A percentile compares a stretch with the other conserved stretches of the same genome.
Evolutionary conservation across 108 stramenopile species (phyloP).

Genomic region (Fragilariopsis cylindrus): DNA sequence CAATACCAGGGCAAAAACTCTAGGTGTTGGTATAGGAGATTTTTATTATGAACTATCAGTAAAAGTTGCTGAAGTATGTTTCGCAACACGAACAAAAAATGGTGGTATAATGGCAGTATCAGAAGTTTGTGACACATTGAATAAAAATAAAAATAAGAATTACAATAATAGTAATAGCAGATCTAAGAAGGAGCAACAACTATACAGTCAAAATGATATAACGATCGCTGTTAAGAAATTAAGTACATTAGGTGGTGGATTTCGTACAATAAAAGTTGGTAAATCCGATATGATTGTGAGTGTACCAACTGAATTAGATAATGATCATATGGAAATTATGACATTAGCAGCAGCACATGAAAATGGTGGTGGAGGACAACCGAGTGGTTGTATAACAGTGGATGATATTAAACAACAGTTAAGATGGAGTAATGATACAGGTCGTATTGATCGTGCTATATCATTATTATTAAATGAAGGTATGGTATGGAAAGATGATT

Average conservation of each 20-base stretch:
- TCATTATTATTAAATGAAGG: constrained; percentile 72
- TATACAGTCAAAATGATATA: constrained; percentile 71
- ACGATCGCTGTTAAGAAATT: constrained; percentile 78
- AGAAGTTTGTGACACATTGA: constrained; percentile 72
- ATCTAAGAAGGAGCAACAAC: constrained; percentile 22
- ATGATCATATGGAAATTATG: constrained; percentile 87
- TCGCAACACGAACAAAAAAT: constrained; percentile 86
- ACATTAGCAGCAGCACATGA: constrained; percentile 51
- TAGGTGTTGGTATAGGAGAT: constrained; percentile 72
- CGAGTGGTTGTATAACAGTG: constrained; percentile 53
- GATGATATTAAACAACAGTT: constrained; percentile 47
- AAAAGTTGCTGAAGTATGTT: constrained; percentile 94
- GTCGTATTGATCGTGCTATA: constrained; percentile 67
- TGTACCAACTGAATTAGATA: constrained; percentile 84
- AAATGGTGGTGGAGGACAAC: constrained; percentile 22
- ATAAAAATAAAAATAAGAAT: constrained; percentile 39
- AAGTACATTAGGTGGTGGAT: constrained; percentile 77
- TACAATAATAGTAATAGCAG: constrained; percentile 26
- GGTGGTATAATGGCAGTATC: constrained; percentile 93
- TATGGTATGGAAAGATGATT: constrained; percentile 85
- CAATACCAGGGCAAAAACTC: constrained; percentile 19
- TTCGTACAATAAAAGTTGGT: constrained; percentile 76
- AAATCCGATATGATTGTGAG: constrained; percentile 73
- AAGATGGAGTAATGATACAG: constrained; percentile 57
- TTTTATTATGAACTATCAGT: constrained; percentile 99